Evolutionary conservation across 108 stramenopile genomes (phyloP).

Genomic region (Skeletonema potamos): DNA sequence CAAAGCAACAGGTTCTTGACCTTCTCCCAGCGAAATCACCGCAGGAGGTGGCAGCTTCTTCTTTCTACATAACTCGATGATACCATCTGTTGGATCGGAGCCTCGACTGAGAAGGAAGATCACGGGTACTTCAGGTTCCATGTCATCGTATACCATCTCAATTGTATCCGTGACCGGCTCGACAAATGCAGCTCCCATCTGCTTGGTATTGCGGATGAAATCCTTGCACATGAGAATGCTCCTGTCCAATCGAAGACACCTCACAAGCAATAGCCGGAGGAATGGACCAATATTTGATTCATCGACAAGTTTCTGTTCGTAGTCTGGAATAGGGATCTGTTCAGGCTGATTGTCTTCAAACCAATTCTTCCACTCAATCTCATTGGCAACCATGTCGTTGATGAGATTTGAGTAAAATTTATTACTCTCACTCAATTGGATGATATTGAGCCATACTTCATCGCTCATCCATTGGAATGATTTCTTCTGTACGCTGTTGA

Average conservation of each 20-base stretch:
- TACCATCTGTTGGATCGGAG: slow-evolving; percentile 92
- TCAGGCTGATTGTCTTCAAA: slow-evolving; percentile 91
- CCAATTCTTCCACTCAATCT: slow-evolving; percentile 83
- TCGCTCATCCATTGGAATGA: slow-evolving; percentile 89
- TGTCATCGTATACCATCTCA: slow-evolving; percentile 83
- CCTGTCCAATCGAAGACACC: slow-evolving; percentile 86
- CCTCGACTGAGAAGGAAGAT: slow-evolving; percentile 89
- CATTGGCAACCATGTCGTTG: slow-evolving; percentile 75
- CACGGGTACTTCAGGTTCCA: slow-evolving; percentile 78
- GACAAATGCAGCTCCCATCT: slow-evolving; percentile 86
- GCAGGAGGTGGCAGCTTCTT: slow-evolving; percentile 85
- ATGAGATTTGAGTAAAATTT: slow-evolving; percentile 84
- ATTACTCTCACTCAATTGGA: slow-evolving; percentile 66
- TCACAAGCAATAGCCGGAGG: slow-evolving; percentile 80
- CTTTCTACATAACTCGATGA: slow-evolving; percentile 82
- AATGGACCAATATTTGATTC: slow-evolving; percentile 75
- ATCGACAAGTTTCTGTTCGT: slow-evolving; percentile 74
- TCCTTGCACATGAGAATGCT: slow-evolving; percentile 86
- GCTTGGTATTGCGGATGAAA: slow-evolving; percentile 73
- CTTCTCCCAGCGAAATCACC: slow-evolving; percentile 90
- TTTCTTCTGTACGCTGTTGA: slow-evolving; percentile 77
- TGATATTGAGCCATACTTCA: slow-evolving; percentile 85
- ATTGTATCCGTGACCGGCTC: slow-evolving; percentile 94
- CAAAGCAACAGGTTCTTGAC: slow-evolving; percentile 91
- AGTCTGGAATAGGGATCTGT: slow-evolving; percentile 81